These are phyloP conservation scores for Fusarium setosum DNA, from an alignment of 2,329 filamentous ascomycete species.

Conservation along the genomic window DNA sequence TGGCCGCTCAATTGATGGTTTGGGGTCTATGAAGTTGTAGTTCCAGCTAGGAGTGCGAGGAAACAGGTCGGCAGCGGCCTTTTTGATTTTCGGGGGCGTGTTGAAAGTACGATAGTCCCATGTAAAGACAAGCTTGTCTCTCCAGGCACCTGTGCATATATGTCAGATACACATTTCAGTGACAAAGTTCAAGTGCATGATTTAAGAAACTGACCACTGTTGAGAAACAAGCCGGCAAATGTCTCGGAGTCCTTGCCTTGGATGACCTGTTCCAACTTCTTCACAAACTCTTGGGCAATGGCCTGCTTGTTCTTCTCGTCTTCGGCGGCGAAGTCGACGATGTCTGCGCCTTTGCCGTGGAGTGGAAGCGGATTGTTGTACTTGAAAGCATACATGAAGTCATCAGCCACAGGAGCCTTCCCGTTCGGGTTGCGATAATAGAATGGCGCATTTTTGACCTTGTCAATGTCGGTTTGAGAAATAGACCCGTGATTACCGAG, in stretches of 20 bases:
- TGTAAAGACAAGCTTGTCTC: constrained; percentile 50
- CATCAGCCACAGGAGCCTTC: constrained; percentile 46
- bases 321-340: constrained; percentile 13
- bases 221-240: constrained; percentile 7
- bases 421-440: too few species aligned
- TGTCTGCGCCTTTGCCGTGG: background rate
- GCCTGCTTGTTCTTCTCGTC: constrained; percentile 18
- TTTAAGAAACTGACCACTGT: constrained; percentile 12
- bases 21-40: constrained; percentile 22
- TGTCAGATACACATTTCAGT: too few species aligned
- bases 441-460: too few species aligned
- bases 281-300: constrained; percentile 38
- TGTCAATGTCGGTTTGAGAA: too few species aligned
- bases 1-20: background rate
- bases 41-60: constrained; percentile 40
- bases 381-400: constrained; percentile 56
- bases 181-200: too few species aligned
- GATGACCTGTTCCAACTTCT: background rate
- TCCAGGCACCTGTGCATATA: constrained; percentile 45
- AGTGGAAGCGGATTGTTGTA: constrained; percentile 50
- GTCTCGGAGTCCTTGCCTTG: background rate
- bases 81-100: constrained; percentile 42
- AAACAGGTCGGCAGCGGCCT: constrained; percentile 49
- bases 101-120: constrained; percentile 52
- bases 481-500: too few species aligned